phyloP scores from a whole-genome alignment of 2,329 filamentous ascomycete species.

The Zasmidium angulare region DNA sequence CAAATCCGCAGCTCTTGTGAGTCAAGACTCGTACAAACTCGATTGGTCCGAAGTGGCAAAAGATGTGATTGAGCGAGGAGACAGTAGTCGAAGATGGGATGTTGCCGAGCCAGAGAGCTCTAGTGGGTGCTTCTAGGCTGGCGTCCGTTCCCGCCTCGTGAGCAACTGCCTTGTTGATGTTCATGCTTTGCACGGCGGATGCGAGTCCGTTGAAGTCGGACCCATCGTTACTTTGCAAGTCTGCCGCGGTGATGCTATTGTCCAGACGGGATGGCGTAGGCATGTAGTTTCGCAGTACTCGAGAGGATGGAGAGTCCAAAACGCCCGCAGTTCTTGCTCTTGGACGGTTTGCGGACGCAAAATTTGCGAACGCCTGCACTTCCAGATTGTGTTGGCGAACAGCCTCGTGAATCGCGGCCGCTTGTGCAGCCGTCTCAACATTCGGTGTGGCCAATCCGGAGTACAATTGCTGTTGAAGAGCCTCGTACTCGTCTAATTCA shows the following conservation, averaged over 20 bases:
- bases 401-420: conserved; percentile 63
- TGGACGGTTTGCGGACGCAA: conserved; percentile 77
- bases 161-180: conserved; percentile 63
- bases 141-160: conserved; percentile 64
- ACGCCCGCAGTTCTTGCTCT: conserved; percentile 90
- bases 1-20: conserved; percentile 98
- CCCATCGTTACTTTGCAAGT: conserved; percentile 72
- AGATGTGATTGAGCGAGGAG: conserved; percentile 91
- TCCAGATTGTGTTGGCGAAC: conserved; percentile 92
- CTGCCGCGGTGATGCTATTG: conserved; percentile 71
- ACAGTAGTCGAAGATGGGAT: conserved; percentile 97
- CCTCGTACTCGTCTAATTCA: conserved; percentile 50
- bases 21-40: conserved; percentile 90
- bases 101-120: conserved; percentile 94
- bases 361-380: conserved; percentile 86
- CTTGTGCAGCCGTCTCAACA: conserved; percentile 56
- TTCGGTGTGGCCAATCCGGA: conserved; percentile 61
- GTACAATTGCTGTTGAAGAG: conserved; percentile 55
- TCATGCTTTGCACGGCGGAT: conserved; percentile 79
- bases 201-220: conserved; percentile 78
- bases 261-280: conserved; percentile 75
- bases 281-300: conserved; percentile 67
- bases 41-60: conserved; percentile 88
- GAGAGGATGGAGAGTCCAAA: conserved; percentile 72
- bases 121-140: conserved; percentile 82